These are phyloP conservation scores for Trametes cingulata DNA, from an alignment of 768 basidiomycete genomes.

Conservation along the genomic window DNA sequence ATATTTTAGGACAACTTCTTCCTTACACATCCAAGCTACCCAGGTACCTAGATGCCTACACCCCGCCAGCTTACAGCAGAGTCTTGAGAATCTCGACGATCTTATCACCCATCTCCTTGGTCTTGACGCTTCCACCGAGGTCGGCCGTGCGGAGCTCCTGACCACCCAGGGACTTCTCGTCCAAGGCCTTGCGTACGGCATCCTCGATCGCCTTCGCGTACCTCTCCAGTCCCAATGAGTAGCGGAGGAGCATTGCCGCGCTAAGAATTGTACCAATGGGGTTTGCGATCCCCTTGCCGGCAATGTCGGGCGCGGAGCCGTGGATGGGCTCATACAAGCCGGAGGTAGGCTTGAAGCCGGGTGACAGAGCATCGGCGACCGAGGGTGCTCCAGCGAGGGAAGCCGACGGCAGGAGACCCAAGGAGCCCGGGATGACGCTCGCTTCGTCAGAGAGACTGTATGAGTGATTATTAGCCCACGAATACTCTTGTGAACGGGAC, in stretches of 20 bases:
- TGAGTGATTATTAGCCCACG: not conserved
- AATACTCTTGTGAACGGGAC: not conserved
- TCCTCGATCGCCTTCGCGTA: constrained; percentile 85
- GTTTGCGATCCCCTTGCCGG: constrained; percentile 86
- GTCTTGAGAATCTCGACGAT: constrained; percentile 72
- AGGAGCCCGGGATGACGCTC: constrained; percentile 96
- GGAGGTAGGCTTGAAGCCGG: constrained; percentile 71
- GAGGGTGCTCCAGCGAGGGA: constrained; percentile 90
- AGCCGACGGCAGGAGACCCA: constrained; percentile 94
- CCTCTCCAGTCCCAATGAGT: constrained; percentile 87
- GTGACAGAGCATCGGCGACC: constrained; percentile 38
- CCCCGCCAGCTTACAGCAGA: constrained; percentile 42
- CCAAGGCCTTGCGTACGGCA: constrained; percentile 90
- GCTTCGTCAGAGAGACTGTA: constrained; percentile 91
- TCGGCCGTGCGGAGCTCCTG: constrained; percentile 82
- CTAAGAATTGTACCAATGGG: constrained; percentile 96
- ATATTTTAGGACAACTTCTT: constrained; percentile 10
- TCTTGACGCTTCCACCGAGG: constrained; percentile 76
- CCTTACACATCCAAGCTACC: not conserved
- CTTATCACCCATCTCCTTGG: constrained; percentile 81
- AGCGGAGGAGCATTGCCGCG: constrained; percentile 93
- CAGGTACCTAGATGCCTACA: not conserved
- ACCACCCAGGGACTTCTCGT: constrained; percentile 67
- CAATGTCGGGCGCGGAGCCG: constrained; percentile 97
- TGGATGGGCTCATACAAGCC: constrained; percentile 99